Evolutionary conservation across 495 filamentous ascomycete genomes (phyloP).

Genomic region (Podospora conica): DNA sequence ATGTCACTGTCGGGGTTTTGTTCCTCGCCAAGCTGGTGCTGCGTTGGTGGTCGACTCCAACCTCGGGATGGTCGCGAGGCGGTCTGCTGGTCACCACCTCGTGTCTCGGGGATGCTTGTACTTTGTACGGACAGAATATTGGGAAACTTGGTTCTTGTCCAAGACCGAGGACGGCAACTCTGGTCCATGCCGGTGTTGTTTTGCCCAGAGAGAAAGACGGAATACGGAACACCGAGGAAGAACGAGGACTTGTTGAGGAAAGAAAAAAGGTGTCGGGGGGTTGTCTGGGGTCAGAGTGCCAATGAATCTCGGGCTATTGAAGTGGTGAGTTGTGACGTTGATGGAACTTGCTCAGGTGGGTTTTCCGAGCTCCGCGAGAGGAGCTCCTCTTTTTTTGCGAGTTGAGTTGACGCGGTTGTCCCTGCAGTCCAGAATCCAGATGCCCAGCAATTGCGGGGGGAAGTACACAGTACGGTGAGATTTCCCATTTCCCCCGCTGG

Average conservation of each 20-base stretch:
- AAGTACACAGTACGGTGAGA: slow-evolving; percentile 3
- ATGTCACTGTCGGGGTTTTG: neutral
- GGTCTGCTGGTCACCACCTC: neutral
- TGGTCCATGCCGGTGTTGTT: too few species aligned
- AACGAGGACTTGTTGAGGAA: too few species aligned
- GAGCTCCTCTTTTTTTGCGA: slow-evolving; percentile 3
- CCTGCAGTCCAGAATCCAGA: slow-evolving; percentile 10
- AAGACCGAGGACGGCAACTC: neutral
- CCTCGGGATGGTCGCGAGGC: neutral
- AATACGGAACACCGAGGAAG: too few species aligned
- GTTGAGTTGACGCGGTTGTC: slow-evolving; percentile 6
- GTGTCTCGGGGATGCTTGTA: neutral
- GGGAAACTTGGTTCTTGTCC: neutral
- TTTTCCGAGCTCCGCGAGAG: slow-evolving; percentile 25
- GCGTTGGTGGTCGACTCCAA: neutral
- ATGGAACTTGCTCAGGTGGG: slow-evolving; percentile 10
- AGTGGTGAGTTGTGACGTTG: slow-evolving; percentile 13
- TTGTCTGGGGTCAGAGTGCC: neutral
- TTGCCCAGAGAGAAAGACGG: too few species aligned
- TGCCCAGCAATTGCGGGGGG: neutral
- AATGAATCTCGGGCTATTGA: neutral
- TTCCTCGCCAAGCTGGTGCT: neutral
- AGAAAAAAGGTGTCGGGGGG: neutral
- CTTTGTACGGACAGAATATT: neutral
- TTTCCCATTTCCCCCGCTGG: neutral